Percentiles rank a stretch among this genome's conserved stretches.
Conservation (phyloP, 208 protist species). For the Histomonas meleagridis region DNA sequence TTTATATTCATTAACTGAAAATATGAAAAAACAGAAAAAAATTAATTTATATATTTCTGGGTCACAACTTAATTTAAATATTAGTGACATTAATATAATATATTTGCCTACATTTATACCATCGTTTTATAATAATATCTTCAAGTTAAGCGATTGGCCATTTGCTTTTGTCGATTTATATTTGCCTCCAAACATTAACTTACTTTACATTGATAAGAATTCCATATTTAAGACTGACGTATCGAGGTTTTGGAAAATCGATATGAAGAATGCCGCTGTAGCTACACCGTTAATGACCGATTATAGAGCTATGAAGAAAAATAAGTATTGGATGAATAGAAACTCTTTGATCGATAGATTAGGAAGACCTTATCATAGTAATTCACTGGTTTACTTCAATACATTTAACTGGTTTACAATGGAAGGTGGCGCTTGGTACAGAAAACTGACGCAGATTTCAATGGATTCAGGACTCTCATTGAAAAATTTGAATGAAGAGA, state of each 20-base stretch:
- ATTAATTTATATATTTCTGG: neutral
- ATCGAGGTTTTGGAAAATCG: neutral
- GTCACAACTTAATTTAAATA: neutral
- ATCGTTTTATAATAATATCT: neutral
- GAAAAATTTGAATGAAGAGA: neutral
- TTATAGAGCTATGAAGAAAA: neutral
- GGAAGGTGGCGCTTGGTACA: neutral
- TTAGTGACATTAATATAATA: neutral
- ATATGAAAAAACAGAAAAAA: neutral
- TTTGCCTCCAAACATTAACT: neutral
- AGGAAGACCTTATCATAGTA: neutral
- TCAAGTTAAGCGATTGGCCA: neutral
- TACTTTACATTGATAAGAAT: neutral
- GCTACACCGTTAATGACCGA: neutral
- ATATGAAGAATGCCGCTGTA: neutral
- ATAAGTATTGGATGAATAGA: neutral
- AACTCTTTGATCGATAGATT: neutral
- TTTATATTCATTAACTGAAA: neutral
- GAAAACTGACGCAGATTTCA: neutral
- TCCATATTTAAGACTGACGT: neutral
- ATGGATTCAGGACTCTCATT: neutral
- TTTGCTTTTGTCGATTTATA: neutral
- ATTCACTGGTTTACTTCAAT: neutral
- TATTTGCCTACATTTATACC: neutral
- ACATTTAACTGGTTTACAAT: neutral